These are phyloP conservation scores for Lepidopterella palustris DNA, from an alignment of 495 filamentous ascomycete genomes.

Conservation along the genomic window DNA sequence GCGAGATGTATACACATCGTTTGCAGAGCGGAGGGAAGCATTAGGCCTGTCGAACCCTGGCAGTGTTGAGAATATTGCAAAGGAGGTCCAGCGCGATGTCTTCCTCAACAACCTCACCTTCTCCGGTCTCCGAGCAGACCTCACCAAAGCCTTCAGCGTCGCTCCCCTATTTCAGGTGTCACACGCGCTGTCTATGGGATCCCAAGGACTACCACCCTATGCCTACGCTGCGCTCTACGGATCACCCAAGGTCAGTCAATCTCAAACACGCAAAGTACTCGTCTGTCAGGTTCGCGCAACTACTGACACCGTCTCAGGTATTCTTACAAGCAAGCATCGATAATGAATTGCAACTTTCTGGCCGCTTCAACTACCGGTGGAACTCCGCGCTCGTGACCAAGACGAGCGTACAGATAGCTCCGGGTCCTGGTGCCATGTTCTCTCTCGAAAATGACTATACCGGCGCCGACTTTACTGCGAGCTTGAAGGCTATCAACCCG, in stretches of 20 bases:
- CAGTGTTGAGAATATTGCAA: slow-evolving; percentile 80
- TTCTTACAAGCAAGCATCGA: slow-evolving; percentile 95
- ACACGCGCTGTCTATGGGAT: slow-evolving; percentile 90
- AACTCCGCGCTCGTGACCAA: slow-evolving; percentile 69
- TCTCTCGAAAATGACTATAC: slow-evolving; percentile 91
- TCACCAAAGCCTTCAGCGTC: slow-evolving; percentile 91
- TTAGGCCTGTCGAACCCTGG: slow-evolving; percentile 89
- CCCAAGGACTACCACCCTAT: slow-evolving; percentile 81
- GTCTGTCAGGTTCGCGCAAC: background rate
- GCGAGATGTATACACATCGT: slow-evolving; percentile 71
- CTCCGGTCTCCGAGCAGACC: slow-evolving; percentile 85
- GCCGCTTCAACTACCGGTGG: slow-evolving; percentile 88
- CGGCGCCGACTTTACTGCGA: slow-evolving; percentile 85
- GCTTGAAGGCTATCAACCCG: slow-evolving; percentile 89
- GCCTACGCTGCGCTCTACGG: slow-evolving; percentile 90
- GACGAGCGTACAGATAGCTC: slow-evolving; percentile 71
- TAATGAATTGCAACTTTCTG: slow-evolving; percentile 74
- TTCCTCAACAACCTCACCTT: slow-evolving; percentile 94
- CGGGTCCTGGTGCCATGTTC: slow-evolving; percentile 66
- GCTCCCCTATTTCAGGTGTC: slow-evolving; percentile 93
- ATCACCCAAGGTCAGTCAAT: slow-evolving; percentile 69
- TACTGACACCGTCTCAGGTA: slow-evolving; percentile 49
- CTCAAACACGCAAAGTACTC: background rate
- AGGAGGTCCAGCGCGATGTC: slow-evolving; percentile 92
- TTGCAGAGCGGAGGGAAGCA: slow-evolving; percentile 75